Base-by-base conservation (phyloP, 305 asterid genomes). In the Ruellia speciosa region DNA sequence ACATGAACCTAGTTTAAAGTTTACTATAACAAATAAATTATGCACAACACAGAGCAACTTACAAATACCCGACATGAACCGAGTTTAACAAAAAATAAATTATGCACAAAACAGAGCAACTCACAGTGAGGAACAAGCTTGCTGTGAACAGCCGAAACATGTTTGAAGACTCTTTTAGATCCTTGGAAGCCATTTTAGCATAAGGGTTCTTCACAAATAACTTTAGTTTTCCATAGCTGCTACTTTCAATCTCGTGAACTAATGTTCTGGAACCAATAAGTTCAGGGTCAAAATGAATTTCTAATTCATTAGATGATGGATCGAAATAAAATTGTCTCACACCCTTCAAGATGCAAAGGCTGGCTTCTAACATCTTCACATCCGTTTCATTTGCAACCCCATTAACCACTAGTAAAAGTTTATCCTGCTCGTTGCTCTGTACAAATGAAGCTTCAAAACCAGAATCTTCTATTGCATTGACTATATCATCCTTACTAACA, bases 381-480 rank as follows among this genome's bases (percentile, higher is more conserved):
- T 88, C 97, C 62, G 69, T 54, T 67, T 82, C 95, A 79, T 69
- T 79, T 46, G 81, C 64, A 69, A 81, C 59, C 68, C 99, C 99
- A 59, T 61, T 54, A 69, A 88, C 87, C 51, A 79, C 86, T n/a
- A 88, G 74, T 48, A 83, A 74, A 65, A 88, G 67, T 75, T 93
- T 93, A 61, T 89, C 94, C 81, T 84, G 92, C 74, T 84, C 97
- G 47, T 78, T 86, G 73, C 99, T 93, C 80, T 79, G 96, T 64
- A 93, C 81, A 72, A 93, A 84, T 72, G 96, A 81, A 70, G 84
- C 95, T 69, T 93, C 99, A 77, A 93, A 93, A 49, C 99, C 99
- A 72, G 97, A 97, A 82, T 93, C 96, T 78, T 86, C 95, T 53
- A 93, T 88, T 52, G 95, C 94, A 74, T 59, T 79, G 49, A 84